A percentile compares a stretch with the other conserved stretches of the same genome.
Conservation (phyloP, 371 early-diverging fungal species). For the Mucor racemosus region DNA sequence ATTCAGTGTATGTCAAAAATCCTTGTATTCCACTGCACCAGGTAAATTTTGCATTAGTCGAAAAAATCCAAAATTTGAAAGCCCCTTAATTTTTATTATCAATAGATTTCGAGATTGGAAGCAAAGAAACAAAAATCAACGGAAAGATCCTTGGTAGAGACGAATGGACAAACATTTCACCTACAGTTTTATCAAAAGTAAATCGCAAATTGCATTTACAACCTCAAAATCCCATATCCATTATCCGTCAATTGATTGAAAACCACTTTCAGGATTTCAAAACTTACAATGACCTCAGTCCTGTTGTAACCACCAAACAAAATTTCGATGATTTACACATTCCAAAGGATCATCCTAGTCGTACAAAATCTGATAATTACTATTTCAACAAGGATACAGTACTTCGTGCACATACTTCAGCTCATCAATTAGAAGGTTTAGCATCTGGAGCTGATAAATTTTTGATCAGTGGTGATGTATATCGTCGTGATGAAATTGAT, state of each 20-base stretch:
- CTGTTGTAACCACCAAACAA: slow-evolving; percentile 81
- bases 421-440: slow-evolving; percentile 88
- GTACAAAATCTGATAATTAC: slow-evolving; percentile 88
- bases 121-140: slow-evolving; percentile 47
- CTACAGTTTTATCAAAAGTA: slow-evolving; percentile 78
- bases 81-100: not conserved
- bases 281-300: slow-evolving; percentile 68
- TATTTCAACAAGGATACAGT: slow-evolving; percentile 83
- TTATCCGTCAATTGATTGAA: slow-evolving; percentile 83
- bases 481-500: slow-evolving; percentile 97
- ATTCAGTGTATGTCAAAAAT: not conserved
- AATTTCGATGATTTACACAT: slow-evolving; percentile 95
- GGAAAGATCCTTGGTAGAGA: slow-evolving; percentile 66
- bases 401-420: slow-evolving; percentile 94
- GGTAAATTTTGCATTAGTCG: not conserved
- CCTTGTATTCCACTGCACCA: slow-evolving; percentile 10
- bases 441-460: slow-evolving; percentile 59
- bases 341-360: slow-evolving; percentile 82
- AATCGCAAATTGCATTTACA: slow-evolving; percentile 78
- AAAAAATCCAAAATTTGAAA: not conserved
- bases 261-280: slow-evolving; percentile 70
- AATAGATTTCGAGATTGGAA: slow-evolving; percentile 27
- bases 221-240: slow-evolving; percentile 88
- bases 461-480: slow-evolving; percentile 93
- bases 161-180: slow-evolving; percentile 79